These are phyloP conservation scores for Dioscorea zingiberensis DNA, from an alignment of 106 monocot species.

Conservation along the genomic window DNA sequence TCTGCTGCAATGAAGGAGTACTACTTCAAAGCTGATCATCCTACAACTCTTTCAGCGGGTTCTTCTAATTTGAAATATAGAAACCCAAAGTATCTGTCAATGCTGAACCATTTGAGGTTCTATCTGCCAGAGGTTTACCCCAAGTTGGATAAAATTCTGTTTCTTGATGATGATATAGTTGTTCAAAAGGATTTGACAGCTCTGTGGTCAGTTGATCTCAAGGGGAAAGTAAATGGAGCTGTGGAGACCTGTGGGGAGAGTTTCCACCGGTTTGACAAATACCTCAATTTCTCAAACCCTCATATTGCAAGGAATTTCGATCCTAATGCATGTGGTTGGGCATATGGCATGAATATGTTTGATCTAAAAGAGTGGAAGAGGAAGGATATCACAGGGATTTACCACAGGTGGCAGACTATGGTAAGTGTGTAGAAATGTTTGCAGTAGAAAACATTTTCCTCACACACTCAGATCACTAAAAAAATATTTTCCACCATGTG, in stretches of 20 bases:
- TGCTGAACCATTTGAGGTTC: conserved; percentile 72
- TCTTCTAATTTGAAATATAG: conserved; percentile 66
- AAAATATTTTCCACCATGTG: too few species aligned
- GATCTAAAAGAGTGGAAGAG: conserved; percentile 62
- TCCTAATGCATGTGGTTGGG: conserved; percentile 65
- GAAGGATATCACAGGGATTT: conserved; percentile 58
- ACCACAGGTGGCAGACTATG: conserved; percentile 62
- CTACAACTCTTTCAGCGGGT: conserved; percentile 39
- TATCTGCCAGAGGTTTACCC: conserved; percentile 72
- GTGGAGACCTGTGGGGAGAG: conserved; percentile 65
- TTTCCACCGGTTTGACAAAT: conserved; percentile 62
- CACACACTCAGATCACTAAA: too few species aligned
- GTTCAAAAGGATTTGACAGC: conserved; percentile 54
- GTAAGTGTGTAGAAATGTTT: conserved; percentile 10
- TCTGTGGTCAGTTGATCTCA: conserved; percentile 45
- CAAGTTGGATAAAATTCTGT: conserved; percentile 63
- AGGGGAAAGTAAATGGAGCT: conserved; percentile 58
- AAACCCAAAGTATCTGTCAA: conserved; percentile 72
- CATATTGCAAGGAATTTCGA: conserved; percentile 50
- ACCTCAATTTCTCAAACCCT: conserved; percentile 65
- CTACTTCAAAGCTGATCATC: conserved; percentile 59
- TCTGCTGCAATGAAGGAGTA: conserved; percentile 62
- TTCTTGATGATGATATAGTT: conserved; percentile 70
- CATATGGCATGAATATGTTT: conserved; percentile 65
- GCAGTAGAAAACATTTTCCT: not conserved